Evolutionary conservation across 495 filamentous ascomycete genomes (phyloP), one percentile per base, ranked within the genome.

Genomic region (Cudoniella acicularis): DNA sequence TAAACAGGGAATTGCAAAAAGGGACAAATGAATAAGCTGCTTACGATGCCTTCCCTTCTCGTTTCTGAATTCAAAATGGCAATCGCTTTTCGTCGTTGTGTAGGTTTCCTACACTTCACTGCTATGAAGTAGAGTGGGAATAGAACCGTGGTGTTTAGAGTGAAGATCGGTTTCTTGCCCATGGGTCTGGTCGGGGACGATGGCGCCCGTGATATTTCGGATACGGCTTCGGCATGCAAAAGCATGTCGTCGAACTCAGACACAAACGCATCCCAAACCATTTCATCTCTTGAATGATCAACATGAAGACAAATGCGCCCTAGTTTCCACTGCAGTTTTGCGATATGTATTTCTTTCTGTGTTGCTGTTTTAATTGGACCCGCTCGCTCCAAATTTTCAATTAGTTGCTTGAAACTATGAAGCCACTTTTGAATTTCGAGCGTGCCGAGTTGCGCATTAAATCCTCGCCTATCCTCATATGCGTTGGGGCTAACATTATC

Each of bases 111-210:
- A 25, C 52, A 55, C 22, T 55, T 55, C n/a, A 22, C 30, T 9
- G 52, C 52, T 11, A 45, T 25, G 52, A 45, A 43, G 30, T 45
- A 55, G 3, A 55, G 52, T 25, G 52, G 52, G 2, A 25, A n/a
- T 13, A 55, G 11, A 16, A 55, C 45, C 13, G n/a, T n/a, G n/a
- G 26, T 55, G 13, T 55, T 30, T 2, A 55, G 11, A 25, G 52
- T 25, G 26, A 55, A 55, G 27, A n/a, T 55, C 20, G 46, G 46
- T 20, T 21, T 11, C 2, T 21, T 2, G 11, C 22, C 22, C 20
- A 4, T 22, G 10, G 10, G 2, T 20, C 46, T 22, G 11, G 18
- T 20, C 20, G 11, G 22, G 20, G 4, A 21, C 16, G 17, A 21
- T 23, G 17, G 11, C 4, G 30, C 4, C 13, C 30, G 4, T 36